Base-by-base conservation (phyloP, 768 basidiomycete genomes). In the Kwoniella bestiolae region DNA sequence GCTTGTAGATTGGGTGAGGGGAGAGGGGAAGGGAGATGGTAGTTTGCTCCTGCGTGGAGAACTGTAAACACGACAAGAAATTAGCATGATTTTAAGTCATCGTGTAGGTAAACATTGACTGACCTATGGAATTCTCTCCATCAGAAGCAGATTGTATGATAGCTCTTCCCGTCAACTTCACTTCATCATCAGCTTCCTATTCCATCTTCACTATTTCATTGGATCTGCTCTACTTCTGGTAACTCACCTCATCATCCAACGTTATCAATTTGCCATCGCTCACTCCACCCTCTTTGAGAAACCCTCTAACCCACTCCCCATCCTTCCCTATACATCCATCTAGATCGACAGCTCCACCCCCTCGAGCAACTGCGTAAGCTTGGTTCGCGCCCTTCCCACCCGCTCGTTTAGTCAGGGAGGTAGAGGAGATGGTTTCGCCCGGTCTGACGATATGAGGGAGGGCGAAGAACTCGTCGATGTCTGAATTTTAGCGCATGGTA, bases 331-430 rank as follows among this genome's bases (percentile, higher is more conserved):
- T 67, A 32, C 65, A 60, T 0, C 76, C 82, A 45, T 82, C 80
- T 35, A 83, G 60, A 18, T 69, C 68, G 11, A 82, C 81, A 1
- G 8, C 2, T 0, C 75, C 79, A 5, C 78, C 78, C 5, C 79
- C 80, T 68, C 63, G 49, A 18, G 83, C 83, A 1, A 80, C 75
- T 0, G 83, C 76, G 32, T 74, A 77, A n/a, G 83, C 80, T 59
- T 83, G 82, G 61, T 84, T 84, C 7, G 83, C 83, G 12, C 83
- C 83, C 61, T 84, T 84, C 0, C 83, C 83, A 2, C 83, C 83
- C 8, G 82, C 76, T 38, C 79, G 68, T 5, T 78, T 69, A 3
- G 77, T 75, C 58, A 79, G 77, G 0, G 55, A 61, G 11, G 73
- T 76, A 0, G 82, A 82, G 1, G 82, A 78, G 53, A 83, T 81